A percentile compares a stretch with the other conserved stretches of the same genome.
Evolutionary conservation across 768 basidiomycete genomes (phyloP).

Genomic region (Russula dissimulans): DNA sequence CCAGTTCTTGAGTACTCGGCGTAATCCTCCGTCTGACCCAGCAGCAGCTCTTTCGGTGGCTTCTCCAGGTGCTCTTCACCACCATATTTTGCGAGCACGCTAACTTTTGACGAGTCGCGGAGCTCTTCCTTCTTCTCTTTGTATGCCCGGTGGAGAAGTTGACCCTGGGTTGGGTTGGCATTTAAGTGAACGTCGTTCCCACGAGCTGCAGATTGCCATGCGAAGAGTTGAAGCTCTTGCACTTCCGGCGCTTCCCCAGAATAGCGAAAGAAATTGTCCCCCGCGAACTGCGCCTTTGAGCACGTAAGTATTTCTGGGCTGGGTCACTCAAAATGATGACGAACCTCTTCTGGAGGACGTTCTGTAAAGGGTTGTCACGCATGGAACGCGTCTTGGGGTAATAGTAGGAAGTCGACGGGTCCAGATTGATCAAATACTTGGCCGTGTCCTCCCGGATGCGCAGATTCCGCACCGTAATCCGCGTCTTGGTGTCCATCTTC

Average conservation of each 20-base stretch:
- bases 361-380: constrained; percentile 87
- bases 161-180: constrained; percentile 93
- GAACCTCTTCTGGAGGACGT: constrained; percentile 81
- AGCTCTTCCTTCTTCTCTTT: constrained; percentile 86
- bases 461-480: constrained; percentile 95
- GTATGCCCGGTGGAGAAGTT: constrained; percentile 86
- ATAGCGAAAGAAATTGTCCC: constrained; percentile 90
- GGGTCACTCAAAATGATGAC: constrained; percentile 4
- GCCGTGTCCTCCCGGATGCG: constrained; percentile 99
- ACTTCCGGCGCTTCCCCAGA: no score
- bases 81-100: constrained; percentile 88
- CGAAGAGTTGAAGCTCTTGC: constrained; percentile 88
- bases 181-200: constrained; percentile 95
- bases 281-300: constrained; percentile 77
- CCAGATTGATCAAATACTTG: constrained; percentile 95
- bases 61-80: constrained; percentile 87
- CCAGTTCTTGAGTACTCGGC: constrained; percentile 94
- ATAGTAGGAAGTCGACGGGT: constrained; percentile 93
- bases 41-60: constrained; percentile 85
- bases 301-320: not conserved
- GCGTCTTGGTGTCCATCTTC: constrained; percentile 95
- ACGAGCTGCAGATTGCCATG: constrained; percentile 89
- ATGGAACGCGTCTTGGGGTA: constrained; percentile 99
- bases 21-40: constrained; percentile 94
- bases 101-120: constrained; percentile 80